Conservation (phyloP, 106 monocot genomes). For the Phalaenopsis equestris region DNA sequence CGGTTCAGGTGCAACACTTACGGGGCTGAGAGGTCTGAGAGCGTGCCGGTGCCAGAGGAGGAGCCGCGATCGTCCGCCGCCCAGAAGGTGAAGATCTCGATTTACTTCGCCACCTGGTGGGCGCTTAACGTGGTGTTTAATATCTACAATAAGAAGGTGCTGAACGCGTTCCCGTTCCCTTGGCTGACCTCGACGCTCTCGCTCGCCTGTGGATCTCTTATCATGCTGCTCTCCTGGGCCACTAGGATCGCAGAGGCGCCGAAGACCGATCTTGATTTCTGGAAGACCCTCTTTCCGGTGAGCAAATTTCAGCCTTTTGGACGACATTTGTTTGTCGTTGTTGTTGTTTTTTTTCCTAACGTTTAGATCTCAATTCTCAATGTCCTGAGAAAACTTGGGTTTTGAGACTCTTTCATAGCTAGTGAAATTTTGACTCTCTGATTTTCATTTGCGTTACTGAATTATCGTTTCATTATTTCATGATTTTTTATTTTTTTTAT, state of each 20-base stretch:
- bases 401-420: no score
- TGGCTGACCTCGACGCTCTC: conserved; percentile 45
- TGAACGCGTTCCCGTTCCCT: conserved; percentile 88
- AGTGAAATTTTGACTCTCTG: no score
- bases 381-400: no score
- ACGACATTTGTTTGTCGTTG: neutral
- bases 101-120: conserved; percentile 98
- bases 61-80: conserved; percentile 25
- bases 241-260: conserved; percentile 21
- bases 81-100: conserved; percentile 70
- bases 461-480: no score
- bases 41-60: conserved; percentile 12
- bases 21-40: conserved; percentile 30
- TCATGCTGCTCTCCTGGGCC: conserved; percentile 28
- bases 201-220: conserved; percentile 25
- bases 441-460: no score
- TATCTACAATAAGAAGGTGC: conserved; percentile 98
- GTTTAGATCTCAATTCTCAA: neutral
- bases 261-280: conserved; percentile 26
- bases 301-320: neutral
- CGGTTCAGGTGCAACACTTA: conserved; percentile 15
- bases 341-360: neutral
- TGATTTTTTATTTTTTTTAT: no score
- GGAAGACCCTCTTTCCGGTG: conserved; percentile 31
- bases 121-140: conserved; percentile 96